These are phyloP conservation scores for Oxytropis ochrocephala DNA, from an alignment of 306 rosid genomes.

Conservation along the genomic window DNA sequence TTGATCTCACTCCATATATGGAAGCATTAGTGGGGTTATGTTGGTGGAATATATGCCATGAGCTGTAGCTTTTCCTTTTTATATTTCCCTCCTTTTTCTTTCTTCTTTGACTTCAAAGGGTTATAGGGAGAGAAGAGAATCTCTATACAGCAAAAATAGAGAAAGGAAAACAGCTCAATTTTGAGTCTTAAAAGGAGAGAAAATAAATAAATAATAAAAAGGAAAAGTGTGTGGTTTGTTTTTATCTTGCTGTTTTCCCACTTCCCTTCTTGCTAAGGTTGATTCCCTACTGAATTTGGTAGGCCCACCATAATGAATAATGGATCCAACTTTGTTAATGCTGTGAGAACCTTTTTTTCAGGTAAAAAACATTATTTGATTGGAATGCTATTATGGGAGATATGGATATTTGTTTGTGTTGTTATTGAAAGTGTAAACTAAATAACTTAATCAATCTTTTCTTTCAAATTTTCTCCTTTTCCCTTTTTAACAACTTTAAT, in stretches of 20 bases:
- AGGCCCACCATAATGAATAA: constrained; percentile 66
- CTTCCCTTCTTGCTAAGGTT: constrained; percentile 28
- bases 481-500: constrained; percentile 4
- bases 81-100: not conserved
- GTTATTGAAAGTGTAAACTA: constrained; percentile 48
- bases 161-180: constrained; percentile 61
- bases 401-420: constrained; percentile 42
- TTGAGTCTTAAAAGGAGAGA: constrained; percentile 81
- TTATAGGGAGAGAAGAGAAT: constrained; percentile 62
- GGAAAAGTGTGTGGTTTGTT: constrained; percentile 84
- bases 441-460: constrained; percentile 34
- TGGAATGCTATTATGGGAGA: constrained; percentile 18
- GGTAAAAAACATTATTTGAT: constrained; percentile 15
- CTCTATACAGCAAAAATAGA: constrained; percentile 53
- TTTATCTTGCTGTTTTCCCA: constrained; percentile 68
- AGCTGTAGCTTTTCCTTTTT: constrained; percentile 44
- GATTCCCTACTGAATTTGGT: constrained; percentile 59
- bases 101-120: constrained; percentile 70
- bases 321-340: constrained; percentile 54
- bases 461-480: constrained; percentile 16
- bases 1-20: constrained; percentile 85
- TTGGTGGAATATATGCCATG: constrained; percentile 95
- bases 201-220: constrained; percentile 16
- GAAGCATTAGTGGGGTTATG: constrained; percentile 88
- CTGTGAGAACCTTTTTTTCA: constrained; percentile 39